Evolutionary conservation across 768 basidiomycete genomes (phyloP).

Genomic region (Zangia roseola): DNA sequence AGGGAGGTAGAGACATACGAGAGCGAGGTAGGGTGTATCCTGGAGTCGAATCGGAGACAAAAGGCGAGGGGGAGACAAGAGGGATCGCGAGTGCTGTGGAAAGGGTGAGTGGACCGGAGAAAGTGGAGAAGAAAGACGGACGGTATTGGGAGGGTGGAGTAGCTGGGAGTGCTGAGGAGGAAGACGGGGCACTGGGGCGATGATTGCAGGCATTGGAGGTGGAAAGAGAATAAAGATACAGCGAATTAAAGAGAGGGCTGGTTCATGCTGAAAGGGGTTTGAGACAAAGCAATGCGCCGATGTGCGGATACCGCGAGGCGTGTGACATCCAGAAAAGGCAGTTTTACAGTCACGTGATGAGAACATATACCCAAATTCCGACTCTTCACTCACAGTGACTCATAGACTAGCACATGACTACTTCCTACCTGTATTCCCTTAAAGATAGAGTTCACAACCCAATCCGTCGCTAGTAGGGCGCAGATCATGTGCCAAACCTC

Average conservation of each 20-base stretch:
- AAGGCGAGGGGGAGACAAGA: constrained; percentile 33
- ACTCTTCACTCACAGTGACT: too few species aligned
- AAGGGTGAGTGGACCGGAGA: constrained; percentile 3
- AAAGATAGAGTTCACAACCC: too few species aligned
- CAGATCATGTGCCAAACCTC: too few species aligned
- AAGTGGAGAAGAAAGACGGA: constrained; percentile 6
- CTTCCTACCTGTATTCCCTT: too few species aligned
- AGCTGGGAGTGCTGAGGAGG: constrained; percentile 21
- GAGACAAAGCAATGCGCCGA: constrained; percentile 20
- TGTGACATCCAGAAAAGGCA: too few species aligned
- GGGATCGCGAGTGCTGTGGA: constrained; percentile 24
- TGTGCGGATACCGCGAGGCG: constrained; percentile 24
- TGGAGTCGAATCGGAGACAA: constrained; percentile 39
- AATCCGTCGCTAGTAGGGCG: too few species aligned
- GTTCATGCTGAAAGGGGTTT: constrained; percentile 25
- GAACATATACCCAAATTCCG: too few species aligned
- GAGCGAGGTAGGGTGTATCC: constrained; percentile 24
- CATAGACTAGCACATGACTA: too few species aligned
- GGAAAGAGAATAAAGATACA: constrained; percentile 32
- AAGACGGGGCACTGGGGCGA: constrained; percentile 39
- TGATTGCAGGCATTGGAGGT: constrained; percentile 40
- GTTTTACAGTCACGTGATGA: too few species aligned
- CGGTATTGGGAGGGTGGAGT: constrained; percentile 9
- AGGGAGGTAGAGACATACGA: constrained; percentile 13
- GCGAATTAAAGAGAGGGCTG: constrained; percentile 32